Percentiles rank a stretch among this genome's conserved stretches.
Conservation (phyloP, 1,284 basidiomycete species). For the Neolentinus lepideus region DNA sequence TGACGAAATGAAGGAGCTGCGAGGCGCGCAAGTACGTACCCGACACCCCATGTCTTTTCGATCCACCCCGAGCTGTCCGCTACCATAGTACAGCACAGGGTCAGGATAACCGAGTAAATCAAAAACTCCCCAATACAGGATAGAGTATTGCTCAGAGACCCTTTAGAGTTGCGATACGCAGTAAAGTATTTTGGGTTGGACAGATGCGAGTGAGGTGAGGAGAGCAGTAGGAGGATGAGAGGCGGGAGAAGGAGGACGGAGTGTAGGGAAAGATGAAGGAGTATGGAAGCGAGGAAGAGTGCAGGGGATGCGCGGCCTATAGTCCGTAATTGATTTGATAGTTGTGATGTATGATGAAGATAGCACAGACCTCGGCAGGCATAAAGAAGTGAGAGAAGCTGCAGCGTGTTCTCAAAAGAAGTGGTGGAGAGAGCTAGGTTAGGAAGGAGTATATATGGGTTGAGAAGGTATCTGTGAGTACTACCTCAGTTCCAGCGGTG, state of each 20-base stretch:
- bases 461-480: slow-evolving; percentile 68
- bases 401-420: slow-evolving; percentile 68
- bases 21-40: slow-evolving; percentile 39
- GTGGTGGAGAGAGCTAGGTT: slow-evolving; percentile 78
- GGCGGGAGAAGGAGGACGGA: slow-evolving; percentile 25
- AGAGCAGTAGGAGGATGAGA: slow-evolving; percentile 63
- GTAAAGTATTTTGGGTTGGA: slow-evolving; percentile 47
- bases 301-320: slow-evolving; percentile 48
- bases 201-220: slow-evolving; percentile 61
- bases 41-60: slow-evolving; percentile 75
- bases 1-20: no score
- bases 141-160: slow-evolving; percentile 7
- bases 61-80: slow-evolving; percentile 64
- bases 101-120: slow-evolving; percentile 41
- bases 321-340: not conserved
- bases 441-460: slow-evolving; percentile 81
- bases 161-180: slow-evolving; percentile 23
- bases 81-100: slow-evolving; percentile 41
- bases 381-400: slow-evolving; percentile 65
- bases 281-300: slow-evolving; percentile 60
- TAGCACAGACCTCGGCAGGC: slow-evolving; percentile 54
- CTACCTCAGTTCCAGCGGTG: slow-evolving; percentile 1
- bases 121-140: slow-evolving; percentile 42
- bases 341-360: not conserved
- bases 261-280: slow-evolving; percentile 58